Evolutionary conservation across 2,329 filamentous ascomycete species (phyloP), one percentile per base, ranked within the genome.

Genomic region (Magnaporthiopsis rhizophila): DNA sequence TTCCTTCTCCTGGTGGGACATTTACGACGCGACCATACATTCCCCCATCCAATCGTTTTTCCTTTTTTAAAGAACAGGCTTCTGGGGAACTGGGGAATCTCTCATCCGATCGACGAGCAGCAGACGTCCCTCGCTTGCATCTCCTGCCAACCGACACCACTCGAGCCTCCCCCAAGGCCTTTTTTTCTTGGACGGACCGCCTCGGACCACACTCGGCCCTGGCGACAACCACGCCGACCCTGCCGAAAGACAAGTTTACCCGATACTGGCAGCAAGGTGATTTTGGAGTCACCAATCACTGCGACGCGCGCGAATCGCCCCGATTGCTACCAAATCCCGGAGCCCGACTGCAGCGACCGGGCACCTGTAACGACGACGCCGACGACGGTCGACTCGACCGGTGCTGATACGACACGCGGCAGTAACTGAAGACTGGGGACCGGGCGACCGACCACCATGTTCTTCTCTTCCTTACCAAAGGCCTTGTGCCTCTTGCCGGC

Each of bases 401-500:
- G 45, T n/a, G 45, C 12, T n/a, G 18, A 53, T n/a, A 11, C 45
- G 45, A n/a, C 21, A 11, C 21, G 45, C 18, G 45, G 45, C 7
- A n/a, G 11, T n/a, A 53, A 53, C 3, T 53, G 45, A 53, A n/a
- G 21, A n/a, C 5, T 8, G 18, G 45, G 6, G 45, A 53, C 21
- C 45, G 45, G 45, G 45, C 45, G 45, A 53, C 45, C 12, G 21
- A 53, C 21, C 45, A 70, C 21, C 45, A 70, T 11, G 50, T 71
- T 72, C 70, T 67, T 70, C 66, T 59, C 64, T 53, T 69, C 68
- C 65, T 71, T 77, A 61, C 72, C 76, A 69, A 75, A 77, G 71
- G 78, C 81, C 69, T 71, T 82, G 64, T 73, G 79, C 68, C 70
- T 80, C 64, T 71, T 83, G 69, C 74, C 80, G 73, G 76, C 78